These are phyloP conservation scores for Aspergillus sp. DNA, from an alignment of 2,329 filamentous ascomycete species.

Conservation along the genomic window DNA sequence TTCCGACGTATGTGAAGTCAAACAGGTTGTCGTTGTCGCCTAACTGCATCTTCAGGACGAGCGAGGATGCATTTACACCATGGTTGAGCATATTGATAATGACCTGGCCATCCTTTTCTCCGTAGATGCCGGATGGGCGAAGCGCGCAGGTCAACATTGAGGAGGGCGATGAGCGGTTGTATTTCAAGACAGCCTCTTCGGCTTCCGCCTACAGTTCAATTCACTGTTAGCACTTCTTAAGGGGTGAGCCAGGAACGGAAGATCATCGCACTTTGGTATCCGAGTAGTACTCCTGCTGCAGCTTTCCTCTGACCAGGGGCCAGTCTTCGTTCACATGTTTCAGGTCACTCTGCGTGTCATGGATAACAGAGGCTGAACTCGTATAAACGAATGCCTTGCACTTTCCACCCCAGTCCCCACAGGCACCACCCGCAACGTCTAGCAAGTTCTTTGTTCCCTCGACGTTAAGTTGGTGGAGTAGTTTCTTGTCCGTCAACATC, in stretches of 20 bases:
- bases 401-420: slow-evolving; percentile 59
- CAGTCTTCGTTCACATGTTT: slow-evolving; percentile 82
- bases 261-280: slow-evolving; percentile 71
- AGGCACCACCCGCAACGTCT: slow-evolving; percentile 67
- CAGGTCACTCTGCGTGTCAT: slow-evolving; percentile 76
- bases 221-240: slow-evolving; percentile 18
- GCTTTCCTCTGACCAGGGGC: slow-evolving; percentile 69
- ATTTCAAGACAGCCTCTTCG: slow-evolving; percentile 75
- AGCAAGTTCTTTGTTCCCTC: slow-evolving; percentile 75
- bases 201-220: slow-evolving; percentile 62
- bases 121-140: slow-evolving; percentile 86
- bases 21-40: slow-evolving; percentile 71
- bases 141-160: slow-evolving; percentile 75
- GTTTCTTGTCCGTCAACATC: slow-evolving; percentile 55
- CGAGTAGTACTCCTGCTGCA: slow-evolving; percentile 80
- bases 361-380: slow-evolving; percentile 81
- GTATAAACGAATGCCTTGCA: slow-evolving; percentile 83
- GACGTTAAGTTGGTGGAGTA: slow-evolving; percentile 82
- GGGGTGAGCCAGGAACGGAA: neutral
- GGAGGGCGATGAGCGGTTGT: slow-evolving; percentile 62
- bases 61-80: slow-evolving; percentile 56
- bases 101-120: slow-evolving; percentile 78
- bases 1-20: slow-evolving; percentile 69
- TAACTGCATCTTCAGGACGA: slow-evolving; percentile 75
- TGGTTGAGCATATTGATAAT: slow-evolving; percentile 73